These are phyloP conservation scores for Tetradesmus lagerheimii DNA, from an alignment of 139 green algal genomes.

Conservation along the genomic window DNA sequence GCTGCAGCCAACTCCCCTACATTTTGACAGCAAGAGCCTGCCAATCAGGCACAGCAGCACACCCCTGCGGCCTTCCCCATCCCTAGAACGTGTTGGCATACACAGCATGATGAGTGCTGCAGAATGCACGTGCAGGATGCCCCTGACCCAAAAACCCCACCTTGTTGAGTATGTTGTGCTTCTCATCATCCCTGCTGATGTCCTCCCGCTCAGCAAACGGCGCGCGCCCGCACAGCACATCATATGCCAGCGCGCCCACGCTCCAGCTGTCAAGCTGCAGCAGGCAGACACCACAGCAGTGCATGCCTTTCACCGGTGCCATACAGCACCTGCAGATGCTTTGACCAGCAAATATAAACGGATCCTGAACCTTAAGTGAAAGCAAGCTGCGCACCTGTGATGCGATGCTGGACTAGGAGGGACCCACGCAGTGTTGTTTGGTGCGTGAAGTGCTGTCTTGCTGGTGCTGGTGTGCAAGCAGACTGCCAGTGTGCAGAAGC, in stretches of 20 bases:
- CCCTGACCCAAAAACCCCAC: background rate
- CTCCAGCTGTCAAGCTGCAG: conserved; percentile 54
- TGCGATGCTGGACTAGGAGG: too few species aligned
- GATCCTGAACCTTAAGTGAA: too few species aligned
- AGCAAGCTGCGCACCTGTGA: too few species aligned
- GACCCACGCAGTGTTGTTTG: too few species aligned
- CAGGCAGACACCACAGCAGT: background rate
- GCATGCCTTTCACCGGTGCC: background rate
- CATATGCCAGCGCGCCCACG: conserved; percentile 65
- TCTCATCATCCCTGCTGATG: conserved; percentile 32
- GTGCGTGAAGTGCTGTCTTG: too few species aligned
- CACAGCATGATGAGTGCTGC: background rate
- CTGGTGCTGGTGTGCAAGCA: background rate
- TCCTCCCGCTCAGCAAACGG: conserved; percentile 60
- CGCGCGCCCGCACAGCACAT: conserved; percentile 64
- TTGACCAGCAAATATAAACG: too few species aligned
- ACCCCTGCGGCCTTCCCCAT: too few species aligned
- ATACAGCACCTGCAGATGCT: background rate
- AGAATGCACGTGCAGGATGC: background rate
- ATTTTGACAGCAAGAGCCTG: too few species aligned
- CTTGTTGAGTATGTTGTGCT: conserved; percentile 12
- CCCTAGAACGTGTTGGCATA: background rate
- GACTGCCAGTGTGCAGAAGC: background rate
- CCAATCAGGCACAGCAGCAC: too few species aligned
- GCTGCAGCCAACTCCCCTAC: too few species aligned